These are phyloP conservation scores for Anacardium occidentale DNA, from an alignment of 345 rosid genomes.

Conservation along the genomic window DNA sequence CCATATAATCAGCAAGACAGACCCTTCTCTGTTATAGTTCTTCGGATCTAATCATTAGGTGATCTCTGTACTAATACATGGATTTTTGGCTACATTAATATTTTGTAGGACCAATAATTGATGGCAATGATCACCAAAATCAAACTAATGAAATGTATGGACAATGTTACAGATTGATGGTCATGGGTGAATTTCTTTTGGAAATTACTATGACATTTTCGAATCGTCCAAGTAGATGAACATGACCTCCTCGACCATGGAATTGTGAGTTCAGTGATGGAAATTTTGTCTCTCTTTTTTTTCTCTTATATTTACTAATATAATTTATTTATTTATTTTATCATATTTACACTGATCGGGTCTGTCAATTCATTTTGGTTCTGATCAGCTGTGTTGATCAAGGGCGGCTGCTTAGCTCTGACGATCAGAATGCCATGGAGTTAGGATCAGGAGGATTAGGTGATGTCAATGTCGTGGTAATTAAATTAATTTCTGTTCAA, in stretches of 20 bases:
- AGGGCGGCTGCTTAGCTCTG: background rate
- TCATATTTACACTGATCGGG: background rate
- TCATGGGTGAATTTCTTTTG: background rate
- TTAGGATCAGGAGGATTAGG: conserved; percentile 20
- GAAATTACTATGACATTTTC: background rate
- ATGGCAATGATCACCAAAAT: background rate
- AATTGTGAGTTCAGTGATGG: background rate
- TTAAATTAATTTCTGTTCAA: background rate
- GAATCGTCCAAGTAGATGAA: background rate
- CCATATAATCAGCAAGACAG: no score
- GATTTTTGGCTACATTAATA: no score
- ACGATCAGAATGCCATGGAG: conserved; percentile 14
- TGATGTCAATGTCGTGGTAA: conserved; percentile 17
- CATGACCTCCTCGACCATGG: background rate
- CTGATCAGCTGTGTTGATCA: conserved; percentile 12
- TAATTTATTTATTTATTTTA: background rate
- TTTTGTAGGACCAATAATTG: no score
- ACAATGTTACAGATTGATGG: background rate
- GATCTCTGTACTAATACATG: no score
- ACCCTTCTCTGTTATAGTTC: no score
- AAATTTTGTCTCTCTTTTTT: background rate
- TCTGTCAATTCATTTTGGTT: background rate
- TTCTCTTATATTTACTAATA: no score
- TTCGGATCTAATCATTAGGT: no score
- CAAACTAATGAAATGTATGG: background rate